A percentile compares a stretch with the other conserved stretches of the same genome.
Conservation (phyloP, 805 yeast species). For the Kuraishia ogatae region DNA sequence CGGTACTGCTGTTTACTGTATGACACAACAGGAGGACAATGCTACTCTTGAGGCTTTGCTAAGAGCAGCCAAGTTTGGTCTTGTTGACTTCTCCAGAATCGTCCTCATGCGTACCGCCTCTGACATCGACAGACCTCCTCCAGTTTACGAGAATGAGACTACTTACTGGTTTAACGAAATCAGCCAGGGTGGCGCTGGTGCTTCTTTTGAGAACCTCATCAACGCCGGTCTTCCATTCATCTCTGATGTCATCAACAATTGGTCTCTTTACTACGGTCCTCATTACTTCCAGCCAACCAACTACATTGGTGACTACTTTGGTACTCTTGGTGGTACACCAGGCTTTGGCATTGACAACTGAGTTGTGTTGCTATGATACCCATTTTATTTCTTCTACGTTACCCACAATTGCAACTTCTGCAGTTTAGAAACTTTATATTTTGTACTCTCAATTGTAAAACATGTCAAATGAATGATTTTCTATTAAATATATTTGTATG, state of each 20-base stretch:
- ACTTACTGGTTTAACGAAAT: slow-evolving; percentile 35
- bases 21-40: slow-evolving; percentile 52
- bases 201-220: slow-evolving; percentile 38
- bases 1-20: slow-evolving; percentile 41
- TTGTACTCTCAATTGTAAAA: neutral
- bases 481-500: too few relatives aligned
- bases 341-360: slow-evolving; percentile 17
- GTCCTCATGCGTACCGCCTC: slow-evolving; percentile 49
- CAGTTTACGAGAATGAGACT: slow-evolving; percentile 28
- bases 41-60: slow-evolving; percentile 46
- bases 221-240: slow-evolving; percentile 43
- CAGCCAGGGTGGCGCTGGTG: slow-evolving; percentile 35
- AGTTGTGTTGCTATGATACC: neutral
- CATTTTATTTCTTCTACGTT: neutral
- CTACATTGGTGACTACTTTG: slow-evolving; percentile 47
- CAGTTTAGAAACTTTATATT: neutral
- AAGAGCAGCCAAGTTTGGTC: slow-evolving; percentile 37
- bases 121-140: slow-evolving; percentile 47
- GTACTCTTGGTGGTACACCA: slow-evolving; percentile 34
- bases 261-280: slow-evolving; percentile 22
- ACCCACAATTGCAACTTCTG: neutral
- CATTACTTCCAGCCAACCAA: slow-evolving; percentile 28
- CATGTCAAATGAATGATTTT: neutral
- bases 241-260: slow-evolving; percentile 36
- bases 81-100: slow-evolving; percentile 41